A percentile compares a stretch with the other conserved stretches of the same genome.
Conservation (phyloP, 177 flowering plant genomes). For the Vitis hybrid region DNA sequence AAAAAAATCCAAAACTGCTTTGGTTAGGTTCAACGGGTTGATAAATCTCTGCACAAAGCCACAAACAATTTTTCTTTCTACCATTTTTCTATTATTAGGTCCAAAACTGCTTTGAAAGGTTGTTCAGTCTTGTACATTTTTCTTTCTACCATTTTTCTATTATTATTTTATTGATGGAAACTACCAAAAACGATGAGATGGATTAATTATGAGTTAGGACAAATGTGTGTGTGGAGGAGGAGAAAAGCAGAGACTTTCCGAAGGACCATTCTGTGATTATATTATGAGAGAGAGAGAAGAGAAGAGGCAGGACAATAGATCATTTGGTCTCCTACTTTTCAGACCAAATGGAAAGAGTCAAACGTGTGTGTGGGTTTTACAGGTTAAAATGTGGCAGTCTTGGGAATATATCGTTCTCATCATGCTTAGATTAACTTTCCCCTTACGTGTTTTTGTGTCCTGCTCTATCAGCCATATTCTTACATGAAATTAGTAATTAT, state of each 20-base stretch:
- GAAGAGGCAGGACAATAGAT: constrained; percentile 23
- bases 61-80: no score
- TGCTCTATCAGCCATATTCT: no score
- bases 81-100: no score
- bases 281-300: neutral
- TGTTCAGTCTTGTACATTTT: no score
- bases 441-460: no score
- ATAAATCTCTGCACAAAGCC: no score
- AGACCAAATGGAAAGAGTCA: constrained; percentile 21
- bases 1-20: no score
- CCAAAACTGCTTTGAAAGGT: no score
- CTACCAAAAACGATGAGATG: neutral
- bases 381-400: neutral
- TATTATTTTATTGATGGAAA: neutral
- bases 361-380: neutral
- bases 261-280: neutral
- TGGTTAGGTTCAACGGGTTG: no score
- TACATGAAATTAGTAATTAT: no score
- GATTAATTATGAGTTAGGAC: constrained; percentile 16
- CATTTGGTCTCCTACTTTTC: constrained; percentile 35
- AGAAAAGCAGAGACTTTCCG: neutral
- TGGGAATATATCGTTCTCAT: constrained; percentile 33
- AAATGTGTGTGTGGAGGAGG: neutral
- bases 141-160: neutral
- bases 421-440: constrained; percentile 11